phyloP scores from a whole-genome alignment of 345 rosid genomes.

The Melastoma malabathricum region DNA sequence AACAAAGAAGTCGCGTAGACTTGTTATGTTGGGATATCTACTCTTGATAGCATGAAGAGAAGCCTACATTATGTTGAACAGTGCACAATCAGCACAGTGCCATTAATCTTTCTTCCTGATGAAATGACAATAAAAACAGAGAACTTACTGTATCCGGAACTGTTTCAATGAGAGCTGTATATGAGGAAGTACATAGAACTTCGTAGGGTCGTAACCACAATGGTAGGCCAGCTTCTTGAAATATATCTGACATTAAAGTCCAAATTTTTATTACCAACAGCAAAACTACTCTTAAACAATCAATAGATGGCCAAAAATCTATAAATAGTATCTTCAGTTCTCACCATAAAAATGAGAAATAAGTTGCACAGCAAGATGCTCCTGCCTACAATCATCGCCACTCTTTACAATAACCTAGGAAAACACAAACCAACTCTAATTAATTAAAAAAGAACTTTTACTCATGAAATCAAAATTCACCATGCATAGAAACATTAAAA shows the following conservation, averaged over 20 bases:
- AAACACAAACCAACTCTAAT: slow-evolving; percentile 5
- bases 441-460: background rate
- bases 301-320: too few species aligned
- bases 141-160: slow-evolving; percentile 83
- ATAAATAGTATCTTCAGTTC: slow-evolving; percentile 9
- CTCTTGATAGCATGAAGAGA: slow-evolving; percentile 95
- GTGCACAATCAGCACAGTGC: slow-evolving; percentile 8
- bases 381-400: slow-evolving; percentile 99
- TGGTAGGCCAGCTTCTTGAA: slow-evolving; percentile 99
- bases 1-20: slow-evolving; percentile 84
- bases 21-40: slow-evolving; percentile 69
- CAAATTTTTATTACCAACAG: background rate
- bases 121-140: slow-evolving; percentile 3
- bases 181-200: slow-evolving; percentile 92
- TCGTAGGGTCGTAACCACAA: slow-evolving; percentile 98
- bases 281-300: too few species aligned
- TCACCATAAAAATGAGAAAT: slow-evolving; percentile 94
- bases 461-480: too few species aligned
- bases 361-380: slow-evolving; percentile 98
- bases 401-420: slow-evolving; percentile 88
- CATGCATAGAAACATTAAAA: too few species aligned
- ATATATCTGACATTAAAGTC: slow-evolving; percentile 51
- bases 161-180: slow-evolving; percentile 96
- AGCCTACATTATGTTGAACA: slow-evolving; percentile 40
- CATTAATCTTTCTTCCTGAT: slow-evolving; percentile 1